phyloP scores from a whole-genome alignment of 768 basidiomycete species.

The Tephrocybe sp. region DNA sequence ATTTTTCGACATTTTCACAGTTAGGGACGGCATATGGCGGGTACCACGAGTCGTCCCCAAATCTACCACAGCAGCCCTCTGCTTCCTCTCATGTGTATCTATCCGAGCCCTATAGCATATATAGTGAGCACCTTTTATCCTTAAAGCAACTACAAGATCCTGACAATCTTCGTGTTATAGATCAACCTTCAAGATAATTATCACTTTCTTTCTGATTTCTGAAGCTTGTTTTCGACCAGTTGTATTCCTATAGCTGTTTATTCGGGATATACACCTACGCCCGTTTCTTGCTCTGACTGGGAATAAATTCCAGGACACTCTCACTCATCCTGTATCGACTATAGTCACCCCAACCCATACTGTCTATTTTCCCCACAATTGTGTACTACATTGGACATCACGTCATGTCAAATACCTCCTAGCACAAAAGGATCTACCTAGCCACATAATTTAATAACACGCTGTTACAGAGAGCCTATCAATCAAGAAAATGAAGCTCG shows the following conservation, averaged over 20 bases:
- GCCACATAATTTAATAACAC: background rate
- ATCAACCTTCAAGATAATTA: slow-evolving; percentile 14
- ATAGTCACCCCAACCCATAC: background rate
- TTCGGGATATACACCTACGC: slow-evolving; percentile 8
- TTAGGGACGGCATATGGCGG: slow-evolving; percentile 40
- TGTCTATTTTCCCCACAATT: background rate
- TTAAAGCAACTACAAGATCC: no score
- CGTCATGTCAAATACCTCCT: background rate
- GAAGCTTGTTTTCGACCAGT: slow-evolving; percentile 10
- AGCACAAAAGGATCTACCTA: background rate
- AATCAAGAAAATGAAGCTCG: no score
- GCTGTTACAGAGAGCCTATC: no score
- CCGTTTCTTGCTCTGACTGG: slow-evolving; percentile 4
- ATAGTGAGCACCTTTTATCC: slow-evolving; percentile 19
- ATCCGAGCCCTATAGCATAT: slow-evolving; percentile 25
- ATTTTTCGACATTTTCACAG: slow-evolving; percentile 53
- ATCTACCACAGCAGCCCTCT: slow-evolving; percentile 16
- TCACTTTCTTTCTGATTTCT: background rate
- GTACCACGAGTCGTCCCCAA: slow-evolving; percentile 18
- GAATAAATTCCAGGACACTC: slow-evolving; percentile 1
- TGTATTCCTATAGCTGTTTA: slow-evolving; percentile 8
- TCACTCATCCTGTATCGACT: slow-evolving; percentile 4
- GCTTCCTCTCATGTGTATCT: slow-evolving; percentile 22
- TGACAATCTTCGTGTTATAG: background rate
- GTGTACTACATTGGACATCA: slow-evolving; percentile 4